A percentile compares a stretch with the other conserved stretches of the same genome.
Conservation (phyloP, 1,284 basidiomycete species). For the Inonotus hispidus region DNA sequence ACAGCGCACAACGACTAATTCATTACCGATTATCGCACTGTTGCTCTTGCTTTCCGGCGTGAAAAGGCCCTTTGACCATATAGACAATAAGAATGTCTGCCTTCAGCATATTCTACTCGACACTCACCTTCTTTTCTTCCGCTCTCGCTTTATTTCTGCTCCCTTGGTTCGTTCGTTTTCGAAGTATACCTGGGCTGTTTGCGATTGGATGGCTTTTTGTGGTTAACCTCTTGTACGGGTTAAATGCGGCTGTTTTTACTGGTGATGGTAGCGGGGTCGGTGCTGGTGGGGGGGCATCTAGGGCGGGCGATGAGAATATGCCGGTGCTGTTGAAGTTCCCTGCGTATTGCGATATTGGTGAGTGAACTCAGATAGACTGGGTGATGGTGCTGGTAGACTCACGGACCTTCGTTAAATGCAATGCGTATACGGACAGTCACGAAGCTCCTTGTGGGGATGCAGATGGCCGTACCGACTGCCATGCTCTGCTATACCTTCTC, state of each 20-base stretch:
- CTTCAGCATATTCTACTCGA: background rate
- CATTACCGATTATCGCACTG: too few species aligned
- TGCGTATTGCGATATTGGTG: constrained; percentile 69
- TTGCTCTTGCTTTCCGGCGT: too few species aligned
- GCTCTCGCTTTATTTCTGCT: constrained; percentile 38
- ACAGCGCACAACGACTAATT: too few species aligned
- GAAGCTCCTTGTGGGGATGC: constrained; percentile 38
- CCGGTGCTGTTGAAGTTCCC: constrained; percentile 21
- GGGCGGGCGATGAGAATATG: too few species aligned
- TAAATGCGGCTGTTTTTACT: constrained; percentile 57
- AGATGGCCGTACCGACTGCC: constrained; percentile 50
- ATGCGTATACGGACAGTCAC: constrained; percentile 31
- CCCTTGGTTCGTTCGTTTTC: constrained; percentile 40
- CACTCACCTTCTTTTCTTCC: constrained; percentile 7
- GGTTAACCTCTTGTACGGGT: constrained; percentile 43
- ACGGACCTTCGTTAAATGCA: background rate
- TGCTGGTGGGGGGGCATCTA: too few species aligned
- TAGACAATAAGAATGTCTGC: too few species aligned
- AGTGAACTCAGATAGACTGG: constrained; percentile 19
- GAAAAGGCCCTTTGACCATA: too few species aligned
- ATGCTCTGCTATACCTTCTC: constrained; percentile 39
- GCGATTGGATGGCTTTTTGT: constrained; percentile 53
- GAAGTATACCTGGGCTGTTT: constrained; percentile 50
- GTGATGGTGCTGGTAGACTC: background rate
- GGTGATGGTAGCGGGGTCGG: constrained; percentile 19